Evolutionary conservation across 2,329 filamentous ascomycete species (phyloP).

Genomic region (Mycogone perniciosa): DNA sequence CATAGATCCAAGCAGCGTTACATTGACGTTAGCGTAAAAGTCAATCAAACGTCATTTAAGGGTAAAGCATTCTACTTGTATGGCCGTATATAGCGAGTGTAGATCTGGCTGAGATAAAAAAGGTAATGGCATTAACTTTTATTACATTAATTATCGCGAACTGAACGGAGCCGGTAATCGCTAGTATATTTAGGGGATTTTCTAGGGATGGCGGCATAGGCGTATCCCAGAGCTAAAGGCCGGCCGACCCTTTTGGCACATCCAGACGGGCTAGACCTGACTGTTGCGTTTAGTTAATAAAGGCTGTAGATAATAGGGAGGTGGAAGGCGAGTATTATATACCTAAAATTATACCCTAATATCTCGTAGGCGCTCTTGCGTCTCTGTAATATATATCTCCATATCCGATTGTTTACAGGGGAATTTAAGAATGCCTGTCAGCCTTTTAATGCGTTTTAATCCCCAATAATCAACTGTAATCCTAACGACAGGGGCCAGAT

Average conservation of each 20-base stretch:
- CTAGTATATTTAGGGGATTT: not conserved
- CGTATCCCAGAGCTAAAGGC: not conserved
- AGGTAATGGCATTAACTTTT: not conserved
- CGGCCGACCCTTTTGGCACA: no score
- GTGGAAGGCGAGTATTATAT: not conserved
- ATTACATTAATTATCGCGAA: not conserved
- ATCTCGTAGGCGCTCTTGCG: not conserved
- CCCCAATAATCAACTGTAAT: not conserved
- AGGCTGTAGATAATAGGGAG: no score
- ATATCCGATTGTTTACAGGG: not conserved
- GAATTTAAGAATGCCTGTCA: not conserved
- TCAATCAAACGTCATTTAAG: not conserved
- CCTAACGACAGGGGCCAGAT: not conserved
- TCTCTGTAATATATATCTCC: not conserved
- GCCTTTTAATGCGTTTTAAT: not conserved
- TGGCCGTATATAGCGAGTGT: not conserved
- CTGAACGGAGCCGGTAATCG: not conserved
- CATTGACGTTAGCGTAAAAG: not conserved
- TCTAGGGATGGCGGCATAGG: not conserved
- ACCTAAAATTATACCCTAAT: not conserved
- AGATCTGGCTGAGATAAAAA: not conserved
- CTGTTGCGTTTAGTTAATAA: not conserved
- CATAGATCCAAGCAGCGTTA: not conserved
- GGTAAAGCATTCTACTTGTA: not conserved
- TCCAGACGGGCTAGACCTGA: not conserved